Evolutionary conservation across 257 asterid genomes (phyloP).

Genomic region (Penstemon davidsonii): DNA sequence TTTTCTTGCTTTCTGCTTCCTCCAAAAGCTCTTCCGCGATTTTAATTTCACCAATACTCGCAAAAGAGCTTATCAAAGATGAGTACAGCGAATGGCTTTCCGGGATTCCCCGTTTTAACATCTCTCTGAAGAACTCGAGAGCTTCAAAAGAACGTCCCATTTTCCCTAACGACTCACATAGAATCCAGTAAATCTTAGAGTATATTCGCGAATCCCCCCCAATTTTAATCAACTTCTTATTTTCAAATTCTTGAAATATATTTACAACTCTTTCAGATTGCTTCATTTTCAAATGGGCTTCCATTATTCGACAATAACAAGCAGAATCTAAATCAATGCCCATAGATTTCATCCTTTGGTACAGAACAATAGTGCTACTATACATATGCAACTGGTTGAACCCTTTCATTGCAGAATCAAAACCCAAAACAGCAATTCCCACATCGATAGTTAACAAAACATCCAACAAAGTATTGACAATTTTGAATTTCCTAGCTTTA

Average conservation of each 20-base stretch:
- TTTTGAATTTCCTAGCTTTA: slow-evolving; percentile 70
- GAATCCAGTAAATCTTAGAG: slow-evolving; percentile 48
- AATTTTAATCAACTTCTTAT: slow-evolving; percentile 3
- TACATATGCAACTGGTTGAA: slow-evolving; percentile 87
- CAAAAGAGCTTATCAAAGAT: slow-evolving; percentile 56
- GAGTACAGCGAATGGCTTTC: slow-evolving; percentile 65
- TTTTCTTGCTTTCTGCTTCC: slow-evolving; percentile 72
- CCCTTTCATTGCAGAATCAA: slow-evolving; percentile 81
- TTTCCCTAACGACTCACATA: slow-evolving; percentile 70
- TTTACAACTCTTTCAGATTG: slow-evolving; percentile 40
- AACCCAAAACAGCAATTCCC: slow-evolving; percentile 50
- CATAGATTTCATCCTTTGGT: slow-evolving; percentile 49
- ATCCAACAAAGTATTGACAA: slow-evolving; percentile 55
- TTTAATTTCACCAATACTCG: slow-evolving; percentile 45
- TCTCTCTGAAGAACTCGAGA: slow-evolving; percentile 60
- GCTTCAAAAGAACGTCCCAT: slow-evolving; percentile 58
- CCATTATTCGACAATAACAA: slow-evolving; percentile 64
- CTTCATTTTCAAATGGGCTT: slow-evolving; percentile 56
- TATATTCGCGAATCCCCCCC: slow-evolving; percentile 13
- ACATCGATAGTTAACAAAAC: slow-evolving; percentile 39
- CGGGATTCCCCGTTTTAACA: slow-evolving; percentile 44
- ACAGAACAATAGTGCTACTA: slow-evolving; percentile 46
- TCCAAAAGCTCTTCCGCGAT: slow-evolving; percentile 66
- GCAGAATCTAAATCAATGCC: slow-evolving; percentile 44
- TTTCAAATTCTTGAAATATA: slow-evolving; percentile 52